These are phyloP conservation scores for Colletotrichum kahawae DNA, from an alignment of 2,329 filamentous ascomycete genomes.

Conservation along the genomic window DNA sequence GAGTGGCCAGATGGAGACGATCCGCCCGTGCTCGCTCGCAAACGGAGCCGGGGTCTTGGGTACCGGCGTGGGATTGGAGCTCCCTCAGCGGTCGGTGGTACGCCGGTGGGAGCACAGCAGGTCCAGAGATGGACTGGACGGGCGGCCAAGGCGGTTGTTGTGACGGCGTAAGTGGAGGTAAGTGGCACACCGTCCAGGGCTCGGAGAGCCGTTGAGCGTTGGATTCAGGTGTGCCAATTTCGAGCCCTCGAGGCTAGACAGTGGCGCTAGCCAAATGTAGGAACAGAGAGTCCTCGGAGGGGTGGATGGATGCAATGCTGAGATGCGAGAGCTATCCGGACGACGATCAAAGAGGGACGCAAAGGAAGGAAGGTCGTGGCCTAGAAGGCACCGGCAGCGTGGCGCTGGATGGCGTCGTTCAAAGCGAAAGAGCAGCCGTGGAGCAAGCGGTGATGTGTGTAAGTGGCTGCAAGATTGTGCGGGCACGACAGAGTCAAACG, in stretches of 20 bases:
- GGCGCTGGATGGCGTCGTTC: neutral
- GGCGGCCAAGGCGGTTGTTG: conserved; percentile 2
- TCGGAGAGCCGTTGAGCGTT: neutral
- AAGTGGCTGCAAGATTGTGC: neutral
- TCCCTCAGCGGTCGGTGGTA: neutral
- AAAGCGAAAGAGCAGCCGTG: neutral
- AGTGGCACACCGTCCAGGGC: conserved; percentile 1
- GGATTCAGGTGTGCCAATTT: conserved; percentile 18
- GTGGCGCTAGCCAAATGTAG: neutral
- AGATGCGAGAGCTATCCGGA: neutral
- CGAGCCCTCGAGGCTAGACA: neutral
- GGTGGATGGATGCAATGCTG: neutral
- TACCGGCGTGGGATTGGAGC: neutral
- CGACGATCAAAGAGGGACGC: neutral
- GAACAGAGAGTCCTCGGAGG: neutral
- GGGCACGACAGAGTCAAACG: neutral
- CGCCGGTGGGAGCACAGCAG: neutral
- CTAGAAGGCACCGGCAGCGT: neutral
- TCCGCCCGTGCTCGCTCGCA: conserved; percentile 7
- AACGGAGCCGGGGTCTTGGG: neutral
- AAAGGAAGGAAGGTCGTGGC: neutral
- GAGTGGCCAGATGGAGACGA: neutral
- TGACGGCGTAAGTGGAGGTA: conserved; percentile 9
- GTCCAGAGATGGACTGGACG: neutral
- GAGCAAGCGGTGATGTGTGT: neutral